Percentiles rank a stretch among this genome's conserved stretches.
phyloP scores from a whole-genome alignment of 176 grass and related monocot species.

The Triticum timopheevii region DNA sequence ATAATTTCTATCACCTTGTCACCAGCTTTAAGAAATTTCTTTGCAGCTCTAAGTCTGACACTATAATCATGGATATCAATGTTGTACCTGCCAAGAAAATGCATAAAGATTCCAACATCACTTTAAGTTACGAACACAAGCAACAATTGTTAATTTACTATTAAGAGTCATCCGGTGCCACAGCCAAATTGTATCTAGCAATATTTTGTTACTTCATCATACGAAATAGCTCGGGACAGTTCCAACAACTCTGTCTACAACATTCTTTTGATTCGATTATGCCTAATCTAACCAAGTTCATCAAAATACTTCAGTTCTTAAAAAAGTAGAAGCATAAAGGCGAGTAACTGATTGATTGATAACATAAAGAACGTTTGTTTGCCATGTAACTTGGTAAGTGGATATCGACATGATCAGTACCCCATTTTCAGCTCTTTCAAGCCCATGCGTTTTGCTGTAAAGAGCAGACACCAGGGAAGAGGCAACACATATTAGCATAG shows the following conservation, averaged over 20 bases:
- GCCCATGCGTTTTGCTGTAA: conserved; percentile 65
- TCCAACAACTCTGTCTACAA: neutral
- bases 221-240: neutral
- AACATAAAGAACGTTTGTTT: neutral
- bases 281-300: neutral
- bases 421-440: conserved; percentile 97
- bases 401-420: conserved; percentile 36
- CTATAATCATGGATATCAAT: conserved; percentile 92
- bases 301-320: neutral
- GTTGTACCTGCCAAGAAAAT: conserved; percentile 68
- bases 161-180: conserved; percentile 1
- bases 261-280: neutral
- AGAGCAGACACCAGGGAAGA: conserved; percentile 23
- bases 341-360: neutral
- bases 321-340: neutral
- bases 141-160: neutral
- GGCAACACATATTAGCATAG: neutral
- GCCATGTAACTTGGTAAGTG: neutral
- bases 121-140: neutral
- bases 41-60: conserved; percentile 77
- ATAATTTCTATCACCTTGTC: conserved; percentile 64
- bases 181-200: neutral
- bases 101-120: neutral
- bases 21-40: conserved; percentile 92
- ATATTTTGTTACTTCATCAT: neutral